A percentile compares a stretch with the other conserved stretches of the same genome.
Evolutionary conservation across 257 asterid species (phyloP).

Genomic region (Przewalskia tangutica): DNA sequence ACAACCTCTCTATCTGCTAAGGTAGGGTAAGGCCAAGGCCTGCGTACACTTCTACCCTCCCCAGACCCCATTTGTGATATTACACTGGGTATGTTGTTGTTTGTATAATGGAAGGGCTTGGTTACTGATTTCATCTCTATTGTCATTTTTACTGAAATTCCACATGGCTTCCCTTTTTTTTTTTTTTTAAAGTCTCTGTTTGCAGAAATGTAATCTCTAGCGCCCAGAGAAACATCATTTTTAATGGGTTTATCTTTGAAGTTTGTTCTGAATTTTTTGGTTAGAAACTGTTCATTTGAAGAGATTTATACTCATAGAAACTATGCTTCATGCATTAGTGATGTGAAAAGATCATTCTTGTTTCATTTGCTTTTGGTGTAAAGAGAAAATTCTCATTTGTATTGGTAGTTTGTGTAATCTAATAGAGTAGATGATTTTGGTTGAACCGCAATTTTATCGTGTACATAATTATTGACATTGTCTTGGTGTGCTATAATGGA

Average conservation of each 20-base stretch:
- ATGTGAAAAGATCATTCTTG: not conserved
- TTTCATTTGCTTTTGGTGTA: not conserved
- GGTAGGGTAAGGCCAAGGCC: too few species aligned
- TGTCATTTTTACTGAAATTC: not conserved
- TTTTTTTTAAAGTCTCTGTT: too few species aligned
- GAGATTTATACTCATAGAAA: not conserved
- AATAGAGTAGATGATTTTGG: not conserved
- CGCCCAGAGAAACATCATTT: not conserved
- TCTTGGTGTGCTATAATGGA: not conserved
- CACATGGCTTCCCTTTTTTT: not conserved
- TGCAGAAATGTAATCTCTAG: not conserved
- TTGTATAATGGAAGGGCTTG: not conserved
- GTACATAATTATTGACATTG: not conserved
- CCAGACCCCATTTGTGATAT: too few species aligned
- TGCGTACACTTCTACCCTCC: too few species aligned
- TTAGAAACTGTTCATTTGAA: not conserved
- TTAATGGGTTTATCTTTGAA: not conserved
- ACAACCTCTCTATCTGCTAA: too few species aligned
- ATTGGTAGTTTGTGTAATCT: not conserved
- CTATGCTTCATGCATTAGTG: not conserved
- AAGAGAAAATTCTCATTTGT: not conserved
- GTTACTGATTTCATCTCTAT: not conserved
- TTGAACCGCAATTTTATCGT: not conserved
- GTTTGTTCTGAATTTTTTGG: not conserved
- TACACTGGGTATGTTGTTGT: too few species aligned